phyloP scores from a whole-genome alignment of 306 rosid genomes.

The Casuarina cunninghamiana region DNA sequence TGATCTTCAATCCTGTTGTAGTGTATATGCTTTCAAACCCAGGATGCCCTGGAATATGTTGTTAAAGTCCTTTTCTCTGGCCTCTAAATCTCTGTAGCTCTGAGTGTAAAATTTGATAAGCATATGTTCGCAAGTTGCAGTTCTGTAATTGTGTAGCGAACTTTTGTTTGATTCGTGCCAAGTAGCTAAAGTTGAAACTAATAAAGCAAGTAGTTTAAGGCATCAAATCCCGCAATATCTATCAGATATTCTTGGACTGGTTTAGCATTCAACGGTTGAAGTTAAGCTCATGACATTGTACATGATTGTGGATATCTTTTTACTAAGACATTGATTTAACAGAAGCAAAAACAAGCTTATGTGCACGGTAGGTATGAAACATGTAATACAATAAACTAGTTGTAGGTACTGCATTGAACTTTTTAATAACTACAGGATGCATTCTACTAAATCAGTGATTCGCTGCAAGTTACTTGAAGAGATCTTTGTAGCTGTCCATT shows the following conservation, averaged over 20 bases:
- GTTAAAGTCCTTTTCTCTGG: slow-evolving; percentile 49
- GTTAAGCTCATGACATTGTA: neutral
- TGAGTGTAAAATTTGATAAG: slow-evolving; percentile 45
- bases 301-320: neutral
- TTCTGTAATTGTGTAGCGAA: slow-evolving; percentile 57
- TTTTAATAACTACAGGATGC: neutral
- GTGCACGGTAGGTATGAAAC: neutral
- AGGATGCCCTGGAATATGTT: slow-evolving; percentile 43
- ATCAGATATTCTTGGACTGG: neutral
- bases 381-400: neutral
- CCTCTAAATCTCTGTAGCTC: slow-evolving; percentile 53
- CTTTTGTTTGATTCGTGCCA: slow-evolving; percentile 25
- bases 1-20: slow-evolving; percentile 49
- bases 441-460: neutral
- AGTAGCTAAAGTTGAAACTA: slow-evolving; percentile 13
- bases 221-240: slow-evolving; percentile 2
- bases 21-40: slow-evolving; percentile 48
- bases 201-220: slow-evolving; percentile 6
- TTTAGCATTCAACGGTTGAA: neutral
- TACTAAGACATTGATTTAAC: neutral
- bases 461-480: neutral
- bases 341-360: neutral
- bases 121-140: slow-evolving; percentile 46
- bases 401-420: neutral
- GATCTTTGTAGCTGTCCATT: neutral